Percentiles rank a stretch among this genome's conserved stretches.
Evolutionary conservation across 441 rosid genomes (phyloP).

Genomic region (Arabidopsis lyrata): DNA sequence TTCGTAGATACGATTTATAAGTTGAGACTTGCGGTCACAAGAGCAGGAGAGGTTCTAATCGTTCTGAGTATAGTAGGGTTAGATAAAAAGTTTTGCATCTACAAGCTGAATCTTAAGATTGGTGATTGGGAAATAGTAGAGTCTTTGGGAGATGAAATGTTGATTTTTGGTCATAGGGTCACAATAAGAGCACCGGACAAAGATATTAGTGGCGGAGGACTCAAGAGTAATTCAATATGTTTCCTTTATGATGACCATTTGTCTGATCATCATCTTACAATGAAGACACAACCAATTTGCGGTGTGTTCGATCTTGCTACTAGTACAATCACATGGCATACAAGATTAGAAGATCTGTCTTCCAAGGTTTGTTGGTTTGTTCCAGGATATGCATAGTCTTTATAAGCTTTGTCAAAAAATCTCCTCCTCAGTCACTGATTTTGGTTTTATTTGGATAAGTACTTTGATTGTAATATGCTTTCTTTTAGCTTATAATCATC

Average conservation of each 20-base stretch:
- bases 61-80: background rate
- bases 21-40: slow-evolving; percentile 1
- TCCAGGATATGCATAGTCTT: slow-evolving; percentile 14
- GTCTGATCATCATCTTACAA: background rate
- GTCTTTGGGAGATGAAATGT: slow-evolving; percentile 27
- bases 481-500: background rate
- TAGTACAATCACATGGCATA: slow-evolving; percentile 10
- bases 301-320: slow-evolving; percentile 17
- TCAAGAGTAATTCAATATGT: slow-evolving; percentile 22
- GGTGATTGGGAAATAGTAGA: slow-evolving; percentile 23
- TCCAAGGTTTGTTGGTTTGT: slow-evolving; percentile 26
- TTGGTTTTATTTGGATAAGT: background rate
- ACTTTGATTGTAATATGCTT: background rate
- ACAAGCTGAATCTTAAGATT: slow-evolving; percentile 10
- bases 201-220: slow-evolving; percentile 13
- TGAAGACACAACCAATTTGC: background rate
- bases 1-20: slow-evolving; percentile 16
- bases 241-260: slow-evolving; percentile 18
- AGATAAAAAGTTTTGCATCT: background rate
- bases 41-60: slow-evolving; percentile 15
- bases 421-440: background rate
- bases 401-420: background rate
- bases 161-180: slow-evolving; percentile 26
- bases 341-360: slow-evolving; percentile 11
- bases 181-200: slow-evolving; percentile 23